A percentile compares a stretch with the other conserved stretches of the same genome.
phyloP scores from a whole-genome alignment of 1,284 basidiomycete genomes.

The Filobasidium uniguttulatum region DNA sequence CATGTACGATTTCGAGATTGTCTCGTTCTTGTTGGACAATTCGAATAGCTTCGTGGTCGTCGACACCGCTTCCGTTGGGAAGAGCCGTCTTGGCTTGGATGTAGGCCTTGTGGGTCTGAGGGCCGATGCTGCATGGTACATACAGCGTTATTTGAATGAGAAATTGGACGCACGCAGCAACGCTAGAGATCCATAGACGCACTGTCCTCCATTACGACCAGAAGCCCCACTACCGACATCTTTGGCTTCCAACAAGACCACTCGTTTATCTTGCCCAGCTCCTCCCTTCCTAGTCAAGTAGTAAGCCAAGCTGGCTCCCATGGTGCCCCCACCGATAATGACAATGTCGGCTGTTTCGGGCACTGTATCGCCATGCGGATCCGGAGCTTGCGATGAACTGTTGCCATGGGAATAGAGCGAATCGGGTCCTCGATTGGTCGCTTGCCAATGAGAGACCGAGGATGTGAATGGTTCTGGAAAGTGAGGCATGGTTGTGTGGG shows the following conservation, averaged over 20 bases:
- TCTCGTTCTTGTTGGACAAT: constrained; percentile 21
- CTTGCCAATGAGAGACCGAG: constrained; percentile 2
- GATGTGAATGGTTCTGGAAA: not conserved
- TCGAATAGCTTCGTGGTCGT: constrained; percentile 13
- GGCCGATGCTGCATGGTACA: constrained; percentile 12
- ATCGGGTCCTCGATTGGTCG: not conserved
- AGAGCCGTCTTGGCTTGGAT: constrained; percentile 13
- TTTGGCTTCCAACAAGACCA: constrained; percentile 27
- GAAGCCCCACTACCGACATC: constrained; percentile 29
- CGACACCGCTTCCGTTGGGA: constrained; percentile 12
- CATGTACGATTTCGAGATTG: constrained; percentile 19
- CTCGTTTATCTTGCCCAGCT: constrained; percentile 17
- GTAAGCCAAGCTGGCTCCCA: constrained; percentile 22
- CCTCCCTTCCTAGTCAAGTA: constrained; percentile 21
- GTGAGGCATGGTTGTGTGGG: too few relatives aligned
- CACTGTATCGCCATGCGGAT: not conserved
- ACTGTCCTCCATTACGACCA: constrained; percentile 30
- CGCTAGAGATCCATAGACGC: not conserved
- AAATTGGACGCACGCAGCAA: not conserved
- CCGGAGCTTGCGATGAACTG: too few relatives aligned
- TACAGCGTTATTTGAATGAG: not conserved
- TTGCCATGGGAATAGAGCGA: not conserved
- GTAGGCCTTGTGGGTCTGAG: constrained; percentile 16
- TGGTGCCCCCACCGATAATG: constrained; percentile 23
- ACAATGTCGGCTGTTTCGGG: constrained; percentile 17